Conservation (phyloP, 257 asterid genomes). For the Jacaranda copaia region DNA sequence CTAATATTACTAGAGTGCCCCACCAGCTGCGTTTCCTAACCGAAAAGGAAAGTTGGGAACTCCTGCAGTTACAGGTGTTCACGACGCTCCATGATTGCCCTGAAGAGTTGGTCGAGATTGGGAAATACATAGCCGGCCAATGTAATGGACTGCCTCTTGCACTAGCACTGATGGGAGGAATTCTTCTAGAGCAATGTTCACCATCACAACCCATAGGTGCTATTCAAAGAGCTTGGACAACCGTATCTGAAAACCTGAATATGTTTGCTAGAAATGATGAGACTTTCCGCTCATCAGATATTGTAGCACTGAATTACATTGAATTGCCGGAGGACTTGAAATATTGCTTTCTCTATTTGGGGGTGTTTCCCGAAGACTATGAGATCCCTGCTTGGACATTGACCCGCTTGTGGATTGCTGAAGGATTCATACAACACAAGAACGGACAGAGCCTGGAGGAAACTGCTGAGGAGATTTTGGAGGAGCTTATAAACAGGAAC, state of each 20-base stretch:
- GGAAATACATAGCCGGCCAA: constrained; percentile 38
- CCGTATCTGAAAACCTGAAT: constrained; percentile 23
- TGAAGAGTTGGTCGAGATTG: constrained; percentile 24
- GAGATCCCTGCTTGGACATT: constrained; percentile 39
- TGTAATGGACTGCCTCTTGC: constrained; percentile 60
- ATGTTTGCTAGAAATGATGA: neutral
- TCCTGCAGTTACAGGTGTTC: constrained; percentile 49
- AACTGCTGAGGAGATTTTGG: too few species aligned
- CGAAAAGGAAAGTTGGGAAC: constrained; percentile 42
- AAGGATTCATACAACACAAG: constrained; percentile 48
- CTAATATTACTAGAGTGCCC: constrained; percentile 34
- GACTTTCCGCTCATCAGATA: neutral
- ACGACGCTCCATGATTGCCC: constrained; percentile 30
- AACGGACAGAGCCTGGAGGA: too few species aligned
- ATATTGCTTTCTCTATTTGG: too few species aligned
- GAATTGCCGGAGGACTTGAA: too few species aligned
- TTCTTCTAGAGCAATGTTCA: too few species aligned
- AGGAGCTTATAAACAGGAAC: too few species aligned
- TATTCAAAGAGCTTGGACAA: constrained; percentile 24
- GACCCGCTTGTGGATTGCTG: constrained; percentile 55
- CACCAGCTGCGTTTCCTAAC: constrained; percentile 42
- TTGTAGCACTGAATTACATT: neutral
- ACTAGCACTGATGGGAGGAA: constrained; percentile 44
- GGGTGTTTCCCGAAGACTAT: too few species aligned
- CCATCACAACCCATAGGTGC: too few species aligned